phyloP scores from a whole-genome alignment of 2,329 filamentous ascomycete genomes.

The Aspergillaceae sp. region DNA sequence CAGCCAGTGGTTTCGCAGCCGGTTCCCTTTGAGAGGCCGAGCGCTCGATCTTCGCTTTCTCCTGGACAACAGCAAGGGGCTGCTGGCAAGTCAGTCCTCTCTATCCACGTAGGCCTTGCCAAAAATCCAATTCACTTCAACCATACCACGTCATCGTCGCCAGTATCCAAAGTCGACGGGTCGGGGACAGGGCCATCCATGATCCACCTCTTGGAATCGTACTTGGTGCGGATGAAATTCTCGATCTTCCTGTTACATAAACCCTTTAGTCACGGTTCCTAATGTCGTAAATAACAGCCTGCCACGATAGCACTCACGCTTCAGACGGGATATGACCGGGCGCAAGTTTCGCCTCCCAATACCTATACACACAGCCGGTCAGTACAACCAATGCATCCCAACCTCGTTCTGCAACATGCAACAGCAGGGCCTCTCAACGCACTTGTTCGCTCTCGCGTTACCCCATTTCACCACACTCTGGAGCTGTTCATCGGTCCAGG shows the following conservation, averaged over 20 bases:
- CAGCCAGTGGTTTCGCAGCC: constrained; percentile 32
- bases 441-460: constrained; percentile 93
- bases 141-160: constrained; percentile 69
- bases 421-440: constrained; percentile 13
- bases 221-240: constrained; percentile 99
- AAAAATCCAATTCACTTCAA: background rate
- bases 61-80: constrained; percentile 59
- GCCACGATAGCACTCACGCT: constrained; percentile 41
- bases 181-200: constrained; percentile 96
- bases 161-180: constrained; percentile 78
- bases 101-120: constrained; percentile 20
- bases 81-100: constrained; percentile 22
- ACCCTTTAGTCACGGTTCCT: background rate
- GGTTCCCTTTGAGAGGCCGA: constrained; percentile 47
- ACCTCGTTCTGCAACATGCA: constrained; percentile 1
- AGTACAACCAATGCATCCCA: constrained; percentile 2
- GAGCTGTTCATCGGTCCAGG: constrained; percentile 97
- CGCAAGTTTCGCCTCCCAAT: constrained; percentile 94
- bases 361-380: constrained; percentile 31
- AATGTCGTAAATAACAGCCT: no score
- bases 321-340: constrained; percentile 88
- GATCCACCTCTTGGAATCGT: constrained; percentile 97
- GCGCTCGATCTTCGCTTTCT: constrained; percentile 60
- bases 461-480: constrained; percentile 93
- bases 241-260: constrained; percentile 66